phyloP scores from a whole-genome alignment of 2,329 filamentous ascomycete genomes.

The Rhinocladiella similis region DNA sequence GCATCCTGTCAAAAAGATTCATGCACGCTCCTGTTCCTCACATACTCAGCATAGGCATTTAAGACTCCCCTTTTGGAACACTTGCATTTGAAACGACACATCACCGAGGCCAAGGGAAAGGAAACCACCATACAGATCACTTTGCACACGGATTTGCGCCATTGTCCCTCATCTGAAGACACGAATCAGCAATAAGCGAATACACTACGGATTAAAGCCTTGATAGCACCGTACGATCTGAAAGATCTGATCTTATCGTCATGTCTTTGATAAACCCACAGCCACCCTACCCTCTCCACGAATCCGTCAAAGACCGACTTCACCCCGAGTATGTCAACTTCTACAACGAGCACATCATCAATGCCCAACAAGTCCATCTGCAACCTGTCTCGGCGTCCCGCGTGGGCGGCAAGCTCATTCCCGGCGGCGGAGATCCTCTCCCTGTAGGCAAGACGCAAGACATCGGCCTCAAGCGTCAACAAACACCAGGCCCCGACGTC shows the following conservation, averaged over 20 bases:
- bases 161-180: too few species aligned
- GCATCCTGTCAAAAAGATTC: too few species aligned
- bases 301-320: constrained; percentile 47
- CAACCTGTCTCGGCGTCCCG: constrained; percentile 56
- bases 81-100: too few species aligned
- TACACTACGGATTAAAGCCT: too few species aligned
- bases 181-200: too few species aligned
- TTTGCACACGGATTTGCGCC: too few species aligned
- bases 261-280: constrained; percentile 33
- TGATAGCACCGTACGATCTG: too few species aligned
- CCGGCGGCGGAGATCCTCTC: constrained; percentile 51
- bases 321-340: constrained; percentile 53
- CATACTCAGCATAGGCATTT: too few species aligned
- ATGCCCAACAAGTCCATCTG: constrained; percentile 56
- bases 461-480: constrained; percentile 43
- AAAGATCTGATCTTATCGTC: not conserved
- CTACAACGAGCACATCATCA: constrained; percentile 53
- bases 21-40: too few species aligned
- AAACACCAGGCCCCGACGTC: constrained; percentile 50
- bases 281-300: constrained; percentile 51
- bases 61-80: too few species aligned
- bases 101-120: too few species aligned
- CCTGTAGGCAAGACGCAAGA: constrained; percentile 51
- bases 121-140: too few species aligned
- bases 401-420: constrained; percentile 53